phyloP scores from a whole-genome alignment of 2,329 filamentous ascomycete species.

The Fusarium heterosporum region DNA sequence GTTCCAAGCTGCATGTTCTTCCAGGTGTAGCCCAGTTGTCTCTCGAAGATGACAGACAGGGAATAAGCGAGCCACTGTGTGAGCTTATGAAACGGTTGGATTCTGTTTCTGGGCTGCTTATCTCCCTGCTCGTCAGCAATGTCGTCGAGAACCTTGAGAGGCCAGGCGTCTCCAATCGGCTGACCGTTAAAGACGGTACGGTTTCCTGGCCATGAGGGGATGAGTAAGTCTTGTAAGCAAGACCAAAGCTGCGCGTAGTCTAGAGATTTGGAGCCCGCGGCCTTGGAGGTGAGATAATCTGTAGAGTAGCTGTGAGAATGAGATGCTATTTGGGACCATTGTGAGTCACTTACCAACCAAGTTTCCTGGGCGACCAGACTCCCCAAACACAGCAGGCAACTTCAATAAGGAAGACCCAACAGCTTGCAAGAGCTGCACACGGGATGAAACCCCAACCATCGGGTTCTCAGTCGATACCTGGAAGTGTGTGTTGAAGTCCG shows the following conservation, averaged over 20 bases:
- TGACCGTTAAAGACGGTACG: slow-evolving; percentile 61
- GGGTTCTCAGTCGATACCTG: slow-evolving; percentile 59
- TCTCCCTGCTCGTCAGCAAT: neutral
- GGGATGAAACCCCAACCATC: slow-evolving; percentile 59
- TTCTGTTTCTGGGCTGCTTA: slow-evolving; percentile 36
- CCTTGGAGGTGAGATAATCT: slow-evolving; percentile 55
- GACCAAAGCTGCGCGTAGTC: slow-evolving; percentile 51
- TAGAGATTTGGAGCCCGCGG: neutral
- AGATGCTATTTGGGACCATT: fast-evolving
- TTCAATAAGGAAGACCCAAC: slow-evolving; percentile 57
- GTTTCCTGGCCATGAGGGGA: slow-evolving; percentile 62
- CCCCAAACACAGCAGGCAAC: slow-evolving; percentile 56
- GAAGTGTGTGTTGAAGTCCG: slow-evolving; percentile 53
- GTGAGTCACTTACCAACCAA: slow-evolving; percentile 57
- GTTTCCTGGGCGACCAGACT: slow-evolving; percentile 58
- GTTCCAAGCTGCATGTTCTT: slow-evolving; percentile 68
- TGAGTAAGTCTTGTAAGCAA: slow-evolving; percentile 57
- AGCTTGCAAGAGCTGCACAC: slow-evolving; percentile 55
- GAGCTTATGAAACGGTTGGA: slow-evolving; percentile 70
- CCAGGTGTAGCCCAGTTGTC: slow-evolving; percentile 64
- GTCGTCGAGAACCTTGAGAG: slow-evolving; percentile 48
- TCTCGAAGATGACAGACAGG: slow-evolving; percentile 73
- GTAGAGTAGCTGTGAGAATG: fast-evolving
- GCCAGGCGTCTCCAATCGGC: slow-evolving; percentile 65
- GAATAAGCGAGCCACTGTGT: slow-evolving; percentile 82